phyloP scores from a whole-genome alignment of 2,329 filamentous ascomycete genomes.

The Xylariaceae sp. region DNA sequence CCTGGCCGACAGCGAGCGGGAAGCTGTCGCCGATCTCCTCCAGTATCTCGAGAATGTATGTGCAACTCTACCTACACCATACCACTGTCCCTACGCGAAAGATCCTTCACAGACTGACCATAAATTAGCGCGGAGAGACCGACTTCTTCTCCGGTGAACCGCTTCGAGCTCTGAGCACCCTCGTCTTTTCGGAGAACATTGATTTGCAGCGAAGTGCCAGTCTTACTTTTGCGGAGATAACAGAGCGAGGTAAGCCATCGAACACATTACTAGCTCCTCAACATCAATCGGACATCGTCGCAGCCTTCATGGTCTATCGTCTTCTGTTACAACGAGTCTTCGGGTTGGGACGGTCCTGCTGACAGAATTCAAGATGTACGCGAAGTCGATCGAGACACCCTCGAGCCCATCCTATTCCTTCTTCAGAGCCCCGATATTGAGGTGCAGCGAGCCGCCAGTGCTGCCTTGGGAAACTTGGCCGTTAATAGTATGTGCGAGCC shows the following conservation, averaged over 20 bases:
- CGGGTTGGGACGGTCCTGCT: neutral
- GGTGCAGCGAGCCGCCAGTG: slow-evolving; percentile 93
- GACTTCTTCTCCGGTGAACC: slow-evolving; percentile 98
- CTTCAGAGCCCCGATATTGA: slow-evolving; percentile 94
- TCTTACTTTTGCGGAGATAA: slow-evolving; percentile 97
- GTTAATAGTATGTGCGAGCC: slow-evolving; percentile 75
- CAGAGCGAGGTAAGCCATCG: slow-evolving; percentile 71
- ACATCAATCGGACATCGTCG: neutral
- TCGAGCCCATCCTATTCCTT: slow-evolving; percentile 92
- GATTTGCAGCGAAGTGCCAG: slow-evolving; percentile 96
- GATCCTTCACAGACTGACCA: slow-evolving; percentile 29
- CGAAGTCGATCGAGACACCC: slow-evolving; percentile 89
- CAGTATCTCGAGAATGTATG: slow-evolving; percentile 94
- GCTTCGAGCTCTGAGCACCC: slow-evolving; percentile 83
- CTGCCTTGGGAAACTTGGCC: slow-evolving; percentile 89
- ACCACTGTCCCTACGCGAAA: neutral
- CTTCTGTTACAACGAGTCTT: neutral
- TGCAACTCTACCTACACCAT: slow-evolving; percentile 18
- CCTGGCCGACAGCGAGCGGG: slow-evolving; percentile 90
- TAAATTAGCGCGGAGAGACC: slow-evolving; percentile 76
- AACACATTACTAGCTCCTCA: neutral
- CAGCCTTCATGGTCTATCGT: neutral
- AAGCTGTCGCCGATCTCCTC: slow-evolving; percentile 91
- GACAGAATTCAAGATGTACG: slow-evolving; percentile 67
- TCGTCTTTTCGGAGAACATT: slow-evolving; percentile 98